Base-by-base conservation (phyloP, 257 asterid species). In the Ballota nigra region DNA sequence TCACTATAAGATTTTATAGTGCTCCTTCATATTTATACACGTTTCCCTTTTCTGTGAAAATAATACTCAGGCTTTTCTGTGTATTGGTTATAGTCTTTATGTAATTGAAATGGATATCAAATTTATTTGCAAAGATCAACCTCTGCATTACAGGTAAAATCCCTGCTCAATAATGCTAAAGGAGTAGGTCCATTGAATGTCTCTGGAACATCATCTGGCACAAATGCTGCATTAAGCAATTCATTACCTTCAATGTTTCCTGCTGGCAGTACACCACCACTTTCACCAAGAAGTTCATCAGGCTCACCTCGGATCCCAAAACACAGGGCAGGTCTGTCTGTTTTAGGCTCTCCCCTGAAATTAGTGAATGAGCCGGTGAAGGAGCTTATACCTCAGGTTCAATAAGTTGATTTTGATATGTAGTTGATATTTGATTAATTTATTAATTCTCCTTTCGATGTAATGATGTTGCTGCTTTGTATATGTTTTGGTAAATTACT, bases 181-280 rank as follows among this genome's bases (percentile, higher is more conserved):
- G 87, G 87, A 69, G 96, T 88, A 19, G 94, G 93, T 80, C 85
- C 96, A 6, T 76, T 92, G 76, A 84, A 74, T 82, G 84, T 81
- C 36, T 80, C 95, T 55, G 97, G 90, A 71, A 70, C 92, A 68
- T 80, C 95, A 64, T 75, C 93, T 29, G 84, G 86, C 75, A 40
- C 92, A 69, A 88, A 83, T 84, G 81, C 87, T 26, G 84, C 87
- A 49, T 71, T 88, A 55, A 86, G 81, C 79, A 95, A 86, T 85
- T 74, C 96, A 45, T 71, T 95, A 81, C 98, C 99, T 72, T 92
- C 99, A 29, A 92, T 92, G 96, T 95, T 95, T 83, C 91, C 98
- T 73, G 96, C 98, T 80, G 97, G 98, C 57, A 95, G 99, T 80
- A 88, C 99, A 8, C 99, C 99, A 19, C 99, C 99, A 70, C 99